Percentiles rank a stretch among this genome's conserved stretches.
phyloP scores from a whole-genome alignment of 306 rosid genomes.

The Elaeagnus macrophylla region DNA sequence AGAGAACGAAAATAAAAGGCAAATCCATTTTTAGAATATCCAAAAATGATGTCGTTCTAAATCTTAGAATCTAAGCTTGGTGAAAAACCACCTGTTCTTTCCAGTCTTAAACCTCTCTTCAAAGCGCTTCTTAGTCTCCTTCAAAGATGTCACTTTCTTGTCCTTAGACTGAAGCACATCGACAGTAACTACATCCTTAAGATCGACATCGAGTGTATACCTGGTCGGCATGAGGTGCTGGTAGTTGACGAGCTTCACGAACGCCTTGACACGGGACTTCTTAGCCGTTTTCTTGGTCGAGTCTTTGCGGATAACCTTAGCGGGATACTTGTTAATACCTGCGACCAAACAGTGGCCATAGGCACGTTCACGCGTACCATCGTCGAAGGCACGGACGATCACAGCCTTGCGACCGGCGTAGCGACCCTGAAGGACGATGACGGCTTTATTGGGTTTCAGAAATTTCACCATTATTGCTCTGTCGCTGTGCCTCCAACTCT shows the following conservation, averaged over 20 bases:
- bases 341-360: constrained; percentile 45
- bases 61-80: constrained; percentile 39
- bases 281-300: constrained; percentile 44
- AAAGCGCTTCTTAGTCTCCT: constrained; percentile 37
- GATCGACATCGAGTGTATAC: constrained; percentile 43
- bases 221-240: constrained; percentile 40
- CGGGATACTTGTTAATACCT: constrained; percentile 40
- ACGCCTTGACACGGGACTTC: constrained; percentile 40
- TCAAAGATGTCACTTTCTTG: constrained; percentile 33
- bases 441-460: constrained; percentile 39
- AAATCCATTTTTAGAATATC: neutral
- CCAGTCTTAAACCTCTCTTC: constrained; percentile 50
- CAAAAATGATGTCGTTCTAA: neutral
- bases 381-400: constrained; percentile 38
- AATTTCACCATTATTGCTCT: constrained; percentile 32
- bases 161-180: constrained; percentile 31
- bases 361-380: constrained; percentile 39
- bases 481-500: neutral
- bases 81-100: constrained; percentile 46
- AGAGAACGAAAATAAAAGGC: neutral
- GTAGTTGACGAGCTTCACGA: constrained; percentile 43
- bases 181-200: constrained; percentile 30
- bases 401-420: constrained; percentile 49
- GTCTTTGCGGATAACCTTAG: constrained; percentile 40
- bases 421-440: constrained; percentile 38